A percentile compares a stretch with the other conserved stretches of the same genome.
Evolutionary conservation across 139 green algal genomes (phyloP).

Genomic region (Chlamydomonas sp.): DNA sequence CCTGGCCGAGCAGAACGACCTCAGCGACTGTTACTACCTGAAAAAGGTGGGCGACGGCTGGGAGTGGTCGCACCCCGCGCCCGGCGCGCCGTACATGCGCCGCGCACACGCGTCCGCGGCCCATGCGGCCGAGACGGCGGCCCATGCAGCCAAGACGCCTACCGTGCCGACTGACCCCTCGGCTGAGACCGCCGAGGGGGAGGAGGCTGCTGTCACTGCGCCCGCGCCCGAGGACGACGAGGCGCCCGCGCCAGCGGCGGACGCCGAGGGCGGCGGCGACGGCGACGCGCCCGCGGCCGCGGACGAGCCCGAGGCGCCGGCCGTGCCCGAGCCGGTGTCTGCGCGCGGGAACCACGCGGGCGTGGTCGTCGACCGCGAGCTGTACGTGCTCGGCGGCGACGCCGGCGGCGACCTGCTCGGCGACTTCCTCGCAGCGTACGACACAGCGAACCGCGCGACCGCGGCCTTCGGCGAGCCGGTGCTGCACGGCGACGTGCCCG

Average conservation of each 20-base stretch:
- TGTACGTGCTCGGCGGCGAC: constrained; percentile 60
- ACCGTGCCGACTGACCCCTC: not conserved
- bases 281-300: constrained; percentile 12
- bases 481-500: constrained; percentile 45
- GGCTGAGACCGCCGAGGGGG: constrained; percentile 13
- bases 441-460: constrained; percentile 23
- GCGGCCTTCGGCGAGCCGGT: constrained; percentile 43
- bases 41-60: constrained; percentile 43
- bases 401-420: constrained; percentile 41
- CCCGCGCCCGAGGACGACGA: constrained; percentile 9
- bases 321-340: constrained; percentile 14
- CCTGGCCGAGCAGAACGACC: constrained; percentile 42
- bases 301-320: not conserved
- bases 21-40: constrained; percentile 55
- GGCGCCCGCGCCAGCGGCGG: not conserved
- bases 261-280: constrained; percentile 1
- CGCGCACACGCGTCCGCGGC: constrained; percentile 7
- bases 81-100: constrained; percentile 37
- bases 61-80: constrained; percentile 40
- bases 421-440: constrained; percentile 34
- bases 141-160: not conserved
- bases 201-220: constrained; percentile 12
- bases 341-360: constrained; percentile 33
- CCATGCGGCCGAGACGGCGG: not conserved
- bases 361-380: constrained; percentile 38